Evolutionary conservation across 768 basidiomycete species (phyloP), one percentile per base, ranked within the genome.

Genomic region (Russula olivacea): DNA sequence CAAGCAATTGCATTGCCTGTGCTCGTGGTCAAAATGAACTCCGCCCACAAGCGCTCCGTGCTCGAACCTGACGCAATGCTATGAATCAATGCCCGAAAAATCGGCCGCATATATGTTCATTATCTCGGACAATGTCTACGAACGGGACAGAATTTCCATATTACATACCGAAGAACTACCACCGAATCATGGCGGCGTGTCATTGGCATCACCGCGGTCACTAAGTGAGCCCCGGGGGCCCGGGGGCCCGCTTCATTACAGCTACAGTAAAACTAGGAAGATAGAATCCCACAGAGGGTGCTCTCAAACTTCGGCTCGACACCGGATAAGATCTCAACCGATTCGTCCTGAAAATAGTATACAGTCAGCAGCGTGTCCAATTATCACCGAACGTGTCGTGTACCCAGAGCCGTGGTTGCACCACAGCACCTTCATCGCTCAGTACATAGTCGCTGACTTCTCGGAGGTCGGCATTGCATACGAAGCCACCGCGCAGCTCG

Each of bases 331-430:
- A 64, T 56, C 15, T 64, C 63, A 11, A 60, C n/a, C 7, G 63
- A 64, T 36, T 64, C 63, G 6, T 64, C 58, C 63, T 64, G 54
- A 4, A 32, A 32, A 45, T 4, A 17, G 40, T 7, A 36, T 30
- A 55, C 14, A 25, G 30, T 50, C 1, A 55, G 30, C 8, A 6
- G 25, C 45, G 19, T 19, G 14, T 36, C 17, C 17, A 4, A 5
- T 49, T 34, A 36, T 23, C 30, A 45, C n/a, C 5, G 1, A 30
- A 23, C 1, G 6, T 41, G 10, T 21, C 19, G 19, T 58, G 47
- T 34, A 64, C 63, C 63, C 63, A 64, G 48, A 64, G 12, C 9
- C 59, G 63, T 34, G 48, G 47, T 51, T 64, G 63, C 12, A 48
- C 48, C 0, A 25, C 30, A 7, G 48, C 54, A 17, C 63, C 63